phyloP scores from a whole-genome alignment of 202 grass and related monocot genomes.

The Carex arenaria region DNA sequence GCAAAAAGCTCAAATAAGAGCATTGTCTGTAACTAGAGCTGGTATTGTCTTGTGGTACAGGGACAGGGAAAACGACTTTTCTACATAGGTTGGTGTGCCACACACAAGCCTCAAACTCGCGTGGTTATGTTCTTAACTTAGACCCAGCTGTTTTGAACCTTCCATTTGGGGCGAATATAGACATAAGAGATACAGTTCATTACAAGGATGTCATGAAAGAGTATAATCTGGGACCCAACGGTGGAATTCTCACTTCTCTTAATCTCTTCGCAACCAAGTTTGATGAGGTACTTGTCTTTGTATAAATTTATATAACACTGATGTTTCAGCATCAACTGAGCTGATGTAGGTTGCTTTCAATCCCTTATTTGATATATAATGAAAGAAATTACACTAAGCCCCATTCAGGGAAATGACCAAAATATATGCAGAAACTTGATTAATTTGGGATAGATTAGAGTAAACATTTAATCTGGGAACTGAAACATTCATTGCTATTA shows the following conservation, averaged over 20 bases:
- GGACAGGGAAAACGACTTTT: constrained; percentile 89
- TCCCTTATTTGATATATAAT: neutral
- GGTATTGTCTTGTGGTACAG: constrained; percentile 27
- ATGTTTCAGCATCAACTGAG: neutral
- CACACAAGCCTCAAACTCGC: constrained; percentile 40
- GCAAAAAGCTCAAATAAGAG: neutral
- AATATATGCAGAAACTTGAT: neutral
- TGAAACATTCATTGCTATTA: neutral
- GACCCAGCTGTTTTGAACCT: constrained; percentile 88
- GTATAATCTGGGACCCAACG: constrained; percentile 85
- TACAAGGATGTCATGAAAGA: constrained; percentile 99
- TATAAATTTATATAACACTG: neutral
- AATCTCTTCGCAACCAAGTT: constrained; percentile 85
- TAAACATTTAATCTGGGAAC: too few relatives aligned
- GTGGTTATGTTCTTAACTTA: constrained; percentile 85
- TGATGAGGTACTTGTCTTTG: constrained; percentile 42
- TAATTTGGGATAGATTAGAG: neutral
- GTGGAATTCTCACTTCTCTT: constrained; percentile 72
- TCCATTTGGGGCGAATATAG: constrained; percentile 89
- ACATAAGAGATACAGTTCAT: constrained; percentile 75
- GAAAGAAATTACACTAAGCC: neutral
- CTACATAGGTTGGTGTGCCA: constrained; percentile 76
- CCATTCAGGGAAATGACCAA: neutral
- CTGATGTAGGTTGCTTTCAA: neutral
- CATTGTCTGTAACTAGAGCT: neutral